Percentiles rank a stretch among this genome's conserved stretches.
Conservation (phyloP, 2,329 filamentous ascomycete species). For the Aspergillus arachidicola region DNA sequence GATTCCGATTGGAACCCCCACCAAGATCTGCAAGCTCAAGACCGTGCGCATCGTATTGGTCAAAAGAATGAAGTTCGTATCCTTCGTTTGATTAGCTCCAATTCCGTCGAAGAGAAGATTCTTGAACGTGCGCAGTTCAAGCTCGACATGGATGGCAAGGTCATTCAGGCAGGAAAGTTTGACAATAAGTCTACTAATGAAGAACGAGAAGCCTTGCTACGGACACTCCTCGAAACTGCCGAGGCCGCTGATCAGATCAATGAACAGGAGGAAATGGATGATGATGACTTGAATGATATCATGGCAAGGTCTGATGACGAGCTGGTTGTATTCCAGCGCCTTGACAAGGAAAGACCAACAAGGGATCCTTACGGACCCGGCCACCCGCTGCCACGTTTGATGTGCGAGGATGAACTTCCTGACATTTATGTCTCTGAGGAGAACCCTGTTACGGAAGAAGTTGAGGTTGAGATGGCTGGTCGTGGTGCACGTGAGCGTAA, state of each 20-base stretch:
- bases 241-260: slow-evolving; percentile 70
- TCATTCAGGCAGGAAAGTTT: slow-evolving; percentile 98
- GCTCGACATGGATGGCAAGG: slow-evolving; percentile 98
- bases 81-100: slow-evolving; percentile 89
- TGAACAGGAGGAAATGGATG: slow-evolving; percentile 96
- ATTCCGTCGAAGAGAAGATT: slow-evolving; percentile 98
- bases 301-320: slow-evolving; percentile 87
- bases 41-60: slow-evolving; percentile 99
- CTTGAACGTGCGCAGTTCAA: slow-evolving; percentile 96
- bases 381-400: slow-evolving; percentile 73
- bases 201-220: slow-evolving; percentile 93
- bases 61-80: slow-evolving; percentile 99
- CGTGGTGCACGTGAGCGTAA: slow-evolving; percentile 94
- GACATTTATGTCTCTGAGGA: slow-evolving; percentile 92
- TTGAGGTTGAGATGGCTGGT: slow-evolving; percentile 72
- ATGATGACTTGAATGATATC: slow-evolving; percentile 93
- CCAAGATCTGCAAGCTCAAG: slow-evolving; percentile 97
- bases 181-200: slow-evolving; percentile 99
- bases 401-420: slow-evolving; percentile 84
- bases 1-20: slow-evolving; percentile 99
- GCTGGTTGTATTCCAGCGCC: slow-evolving; percentile 73
- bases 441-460: slow-evolving; percentile 76
- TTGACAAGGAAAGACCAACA: slow-evolving; percentile 74
- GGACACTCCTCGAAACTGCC: slow-evolving; percentile 84
- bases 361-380: slow-evolving; percentile 71